A percentile compares a stretch with the other conserved stretches of the same genome.
These are phyloP conservation scores for Botrytis fabae DNA, from an alignment of 2,329 filamentous ascomycete genomes.

Conservation along the genomic window DNA sequence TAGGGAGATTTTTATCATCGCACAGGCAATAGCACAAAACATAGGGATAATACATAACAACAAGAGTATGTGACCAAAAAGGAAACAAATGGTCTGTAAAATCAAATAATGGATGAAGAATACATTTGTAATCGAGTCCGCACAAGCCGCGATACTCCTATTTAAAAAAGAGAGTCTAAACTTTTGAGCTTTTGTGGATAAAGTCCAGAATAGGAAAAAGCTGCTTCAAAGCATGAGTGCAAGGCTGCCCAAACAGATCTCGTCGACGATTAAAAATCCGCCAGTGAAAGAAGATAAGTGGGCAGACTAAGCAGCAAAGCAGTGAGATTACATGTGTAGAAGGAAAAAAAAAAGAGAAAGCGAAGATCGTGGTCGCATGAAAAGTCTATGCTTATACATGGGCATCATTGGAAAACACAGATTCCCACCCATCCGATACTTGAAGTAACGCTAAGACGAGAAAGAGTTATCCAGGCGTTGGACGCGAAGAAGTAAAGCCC, in stretches of 20 bases:
- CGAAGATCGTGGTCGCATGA: slow-evolving; percentile 42
- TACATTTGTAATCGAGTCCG: slow-evolving; percentile 31
- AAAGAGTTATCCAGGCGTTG: slow-evolving; percentile 43
- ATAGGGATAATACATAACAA: slow-evolving; percentile 16
- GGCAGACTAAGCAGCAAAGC: slow-evolving; percentile 30
- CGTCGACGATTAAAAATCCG: slow-evolving; percentile 24
- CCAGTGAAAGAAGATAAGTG: slow-evolving; percentile 27
- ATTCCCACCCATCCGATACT: slow-evolving; percentile 43
- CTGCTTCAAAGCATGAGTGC: slow-evolving; percentile 25
- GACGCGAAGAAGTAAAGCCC: slow-evolving; percentile 41
- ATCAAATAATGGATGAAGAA: slow-evolving; percentile 22
- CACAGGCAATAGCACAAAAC: slow-evolving; percentile 21
- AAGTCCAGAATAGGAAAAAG: slow-evolving; percentile 30
- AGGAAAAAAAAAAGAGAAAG: slow-evolving; percentile 32
- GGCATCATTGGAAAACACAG: slow-evolving; percentile 42
- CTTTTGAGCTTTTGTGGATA: slow-evolving; percentile 36
- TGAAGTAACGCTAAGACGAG: slow-evolving; percentile 44
- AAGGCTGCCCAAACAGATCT: slow-evolving; percentile 26
- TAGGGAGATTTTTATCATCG: slow-evolving; percentile 14
- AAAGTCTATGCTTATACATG: slow-evolving; percentile 44
- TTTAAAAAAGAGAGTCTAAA: slow-evolving; percentile 36
- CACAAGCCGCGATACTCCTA: slow-evolving; percentile 33
- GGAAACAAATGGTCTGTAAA: slow-evolving; percentile 16
- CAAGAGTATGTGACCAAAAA: slow-evolving; percentile 14
- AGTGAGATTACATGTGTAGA: slow-evolving; percentile 34